Conservation (phyloP, 1,284 basidiomycete genomes). For the Pyrrhoderma lamaoense region DNA sequence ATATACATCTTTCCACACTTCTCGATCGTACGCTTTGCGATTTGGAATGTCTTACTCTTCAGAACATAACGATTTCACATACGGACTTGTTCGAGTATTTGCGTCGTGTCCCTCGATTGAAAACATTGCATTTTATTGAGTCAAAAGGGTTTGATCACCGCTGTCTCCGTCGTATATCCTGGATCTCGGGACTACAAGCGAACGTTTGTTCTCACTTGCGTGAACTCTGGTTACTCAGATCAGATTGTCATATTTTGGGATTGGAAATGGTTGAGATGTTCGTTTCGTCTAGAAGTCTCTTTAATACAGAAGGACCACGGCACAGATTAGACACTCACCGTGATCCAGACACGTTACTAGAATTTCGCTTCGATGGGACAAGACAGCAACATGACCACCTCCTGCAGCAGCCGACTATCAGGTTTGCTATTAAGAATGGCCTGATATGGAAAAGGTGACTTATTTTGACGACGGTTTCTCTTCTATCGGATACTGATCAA, state of each 20-base stretch:
- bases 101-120: slow-evolving; percentile 3
- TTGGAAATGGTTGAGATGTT: slow-evolving; percentile 4
- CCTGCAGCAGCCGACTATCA: neutral
- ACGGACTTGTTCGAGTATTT: slow-evolving; percentile 13
- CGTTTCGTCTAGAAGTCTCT: slow-evolving; percentile 2
- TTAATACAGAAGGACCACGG: neutral
- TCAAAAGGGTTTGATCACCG: slow-evolving; percentile 6
- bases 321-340: neutral
- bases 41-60: slow-evolving; percentile 5
- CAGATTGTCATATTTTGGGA: slow-evolving; percentile 6
- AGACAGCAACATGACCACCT: slow-evolving; percentile 9
- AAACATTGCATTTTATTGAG: slow-evolving; percentile 5
- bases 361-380: slow-evolving; percentile 14
- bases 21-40: slow-evolving; percentile 11
- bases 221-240: slow-evolving; percentile 12
- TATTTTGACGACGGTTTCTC: too few species aligned
- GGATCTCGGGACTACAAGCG: slow-evolving; percentile 2
- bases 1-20: slow-evolving; percentile 2
- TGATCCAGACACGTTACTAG: slow-evolving; percentile 6
- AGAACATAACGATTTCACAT: slow-evolving; percentile 3
- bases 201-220: slow-evolving; percentile 9
- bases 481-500: too few species aligned
- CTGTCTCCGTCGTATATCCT: slow-evolving; percentile 3
- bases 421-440: slow-evolving; percentile 4
- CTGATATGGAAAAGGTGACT: slow-evolving; percentile 11